Percentiles rank a stretch among this genome's conserved stretches.
These are phyloP conservation scores for Artemisia annua DNA, from an alignment of 129 eudicot species.

Conservation along the genomic window DNA sequence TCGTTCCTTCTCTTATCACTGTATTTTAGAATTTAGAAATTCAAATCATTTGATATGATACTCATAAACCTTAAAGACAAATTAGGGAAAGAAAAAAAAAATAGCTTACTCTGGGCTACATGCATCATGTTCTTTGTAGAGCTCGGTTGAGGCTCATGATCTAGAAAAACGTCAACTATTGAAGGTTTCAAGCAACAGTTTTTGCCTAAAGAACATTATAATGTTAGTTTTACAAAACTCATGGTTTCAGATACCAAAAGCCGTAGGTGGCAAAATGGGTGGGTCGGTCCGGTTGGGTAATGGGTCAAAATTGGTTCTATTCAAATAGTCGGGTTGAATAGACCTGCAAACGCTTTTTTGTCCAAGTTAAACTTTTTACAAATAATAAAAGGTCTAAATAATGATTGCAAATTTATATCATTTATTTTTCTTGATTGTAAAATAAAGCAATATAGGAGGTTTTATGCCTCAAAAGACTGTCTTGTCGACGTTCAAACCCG, in stretches of 20 bases:
- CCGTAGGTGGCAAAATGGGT: background rate
- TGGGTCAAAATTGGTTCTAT: no score
- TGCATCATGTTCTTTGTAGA: constrained; percentile 81
- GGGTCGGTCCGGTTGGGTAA: no score
- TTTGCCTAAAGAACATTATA: constrained; percentile 34
- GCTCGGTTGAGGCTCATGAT: constrained; percentile 74
- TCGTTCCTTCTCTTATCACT: constrained; percentile 70
- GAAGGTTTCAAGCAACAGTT: constrained; percentile 75
- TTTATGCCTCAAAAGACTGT: no score
- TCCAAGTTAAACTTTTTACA: no score
- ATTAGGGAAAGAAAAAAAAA: background rate
- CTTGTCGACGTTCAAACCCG: no score
- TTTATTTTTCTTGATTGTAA: no score
- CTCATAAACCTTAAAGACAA: background rate
- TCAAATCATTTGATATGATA: background rate
- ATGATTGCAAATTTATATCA: no score
- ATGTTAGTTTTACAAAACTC: background rate
- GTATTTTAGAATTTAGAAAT: constrained; percentile 5
- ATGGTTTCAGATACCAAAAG: background rate
- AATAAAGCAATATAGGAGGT: no score
- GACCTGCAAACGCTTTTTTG: no score
- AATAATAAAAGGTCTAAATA: no score
- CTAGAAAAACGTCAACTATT: constrained; percentile 45
- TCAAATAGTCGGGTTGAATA: no score
- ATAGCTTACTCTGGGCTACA: constrained; percentile 70